Evolutionary conservation across 129 eudicot genomes (phyloP).

Genomic region (Escallonia herrerae): DNA sequence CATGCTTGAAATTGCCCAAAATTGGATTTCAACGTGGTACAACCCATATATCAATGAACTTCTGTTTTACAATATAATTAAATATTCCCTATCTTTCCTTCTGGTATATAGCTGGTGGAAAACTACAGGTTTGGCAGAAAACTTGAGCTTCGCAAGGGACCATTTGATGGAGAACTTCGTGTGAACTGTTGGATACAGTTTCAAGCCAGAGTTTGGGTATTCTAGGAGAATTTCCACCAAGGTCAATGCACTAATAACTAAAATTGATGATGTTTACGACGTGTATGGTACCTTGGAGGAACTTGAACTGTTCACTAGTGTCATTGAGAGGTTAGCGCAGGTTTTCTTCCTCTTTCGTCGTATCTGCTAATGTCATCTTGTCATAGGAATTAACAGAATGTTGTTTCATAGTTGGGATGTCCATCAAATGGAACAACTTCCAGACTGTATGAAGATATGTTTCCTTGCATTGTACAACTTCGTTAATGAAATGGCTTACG

Average conservation of each 20-base stretch:
- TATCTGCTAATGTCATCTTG: no score
- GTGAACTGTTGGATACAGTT: conserved; percentile 1
- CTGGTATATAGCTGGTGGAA: conserved; percentile 3
- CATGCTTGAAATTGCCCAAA: no score
- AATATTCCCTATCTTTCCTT: background rate
- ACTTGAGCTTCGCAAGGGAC: conserved; percentile 8
- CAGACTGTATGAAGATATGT: conserved; percentile 42
- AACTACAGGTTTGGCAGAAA: background rate
- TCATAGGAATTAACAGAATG: background rate
- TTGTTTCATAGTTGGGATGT: conserved; percentile 43
- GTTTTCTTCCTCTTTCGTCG: no score
- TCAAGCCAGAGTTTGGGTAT: conserved; percentile 1
- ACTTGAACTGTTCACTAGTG: conserved; percentile 8
- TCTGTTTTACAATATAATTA: background rate
- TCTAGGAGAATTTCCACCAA: background rate
- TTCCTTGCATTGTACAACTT: conserved; percentile 44
- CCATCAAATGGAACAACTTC: conserved; percentile 38
- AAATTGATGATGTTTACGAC: conserved; percentile 16
- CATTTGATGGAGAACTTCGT: conserved; percentile 10
- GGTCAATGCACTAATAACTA: background rate
- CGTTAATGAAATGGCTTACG: conserved; percentile 43
- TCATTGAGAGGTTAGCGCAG: conserved; percentile 5
- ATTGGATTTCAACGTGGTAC: no score
- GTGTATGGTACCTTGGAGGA: conserved; percentile 14
- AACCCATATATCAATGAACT: no score